Conservation (phyloP, 2,329 filamentous ascomycete species). For the Hypoxylon sp. region DNA sequence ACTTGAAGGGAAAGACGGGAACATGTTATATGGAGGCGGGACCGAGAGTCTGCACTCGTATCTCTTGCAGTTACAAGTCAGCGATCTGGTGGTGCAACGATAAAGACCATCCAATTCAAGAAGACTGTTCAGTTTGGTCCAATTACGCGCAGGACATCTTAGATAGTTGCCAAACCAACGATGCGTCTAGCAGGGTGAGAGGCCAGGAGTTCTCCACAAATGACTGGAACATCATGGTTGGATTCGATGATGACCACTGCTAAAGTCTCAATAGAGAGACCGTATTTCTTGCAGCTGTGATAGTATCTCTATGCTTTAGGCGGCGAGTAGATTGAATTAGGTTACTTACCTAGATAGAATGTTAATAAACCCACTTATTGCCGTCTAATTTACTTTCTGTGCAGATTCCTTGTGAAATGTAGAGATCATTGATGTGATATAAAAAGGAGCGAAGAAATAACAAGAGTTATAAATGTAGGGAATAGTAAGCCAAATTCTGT, state of each 20-base stretch:
- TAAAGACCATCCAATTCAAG: slow-evolving; percentile 17
- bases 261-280: neutral
- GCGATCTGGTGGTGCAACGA: slow-evolving; percentile 43
- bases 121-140: slow-evolving; percentile 29
- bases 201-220: slow-evolving; percentile 30
- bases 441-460: neutral
- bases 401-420: neutral
- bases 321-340: neutral
- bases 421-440: neutral
- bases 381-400: neutral
- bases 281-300: neutral
- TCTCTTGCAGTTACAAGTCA: slow-evolving; percentile 31
- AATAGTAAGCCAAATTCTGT: neutral
- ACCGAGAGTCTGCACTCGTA: slow-evolving; percentile 29
- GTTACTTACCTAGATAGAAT: neutral
- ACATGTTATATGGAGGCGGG: slow-evolving; percentile 26
- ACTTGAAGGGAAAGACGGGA: slow-evolving; percentile 24
- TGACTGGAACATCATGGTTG: slow-evolving; percentile 34
- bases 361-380: neutral
- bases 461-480: neutral
- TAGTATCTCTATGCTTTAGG: neutral
- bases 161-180: slow-evolving; percentile 23
- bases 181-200: slow-evolving; percentile 1
- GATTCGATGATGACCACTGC: slow-evolving; percentile 18
- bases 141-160: slow-evolving; percentile 34